Base-by-base conservation (phyloP, 805 yeast species). In the Cephaloascus fragrans region DNA sequence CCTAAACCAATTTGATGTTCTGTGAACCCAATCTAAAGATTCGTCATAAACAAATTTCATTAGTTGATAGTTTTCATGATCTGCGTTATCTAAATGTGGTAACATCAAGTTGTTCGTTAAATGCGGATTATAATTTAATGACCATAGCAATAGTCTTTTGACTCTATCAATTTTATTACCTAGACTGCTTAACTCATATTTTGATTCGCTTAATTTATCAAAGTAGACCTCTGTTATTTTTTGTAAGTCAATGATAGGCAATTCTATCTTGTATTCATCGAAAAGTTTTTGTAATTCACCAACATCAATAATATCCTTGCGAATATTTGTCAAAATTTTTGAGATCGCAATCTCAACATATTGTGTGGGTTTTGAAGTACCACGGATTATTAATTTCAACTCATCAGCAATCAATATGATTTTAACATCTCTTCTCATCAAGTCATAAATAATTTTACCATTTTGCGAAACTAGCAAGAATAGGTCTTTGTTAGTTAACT, bases 301-400 rank as follows among this genome's bases (percentile, higher is more conserved):
- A 37, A 69, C 47, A 44, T 67, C 63, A 4, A 70, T 37, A n/a
- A 45, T 53, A 23, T 56, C 58, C 9, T 50, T 47, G 20, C 46
- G 44, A 3, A 59, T 47, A 1, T 51, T 45, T 14, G 53, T 57
- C 36, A 69, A 47, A 20, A 57, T 51, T 3, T 55, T 47, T 31
- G 51, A 51, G 35, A 71, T 48, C n/a, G 62, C 56, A 26, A 73
- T 62, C 39, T 59, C 56, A 17, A 74, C 71, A 57, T 68, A 71
- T 19, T 59, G 55, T 29, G 64, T 55, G 29, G 72, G 73, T 17
- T 51, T 44, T 4, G 52, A 56, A 0, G 73, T 62, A 5, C 75
- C 71, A n/a, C 53, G 43, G 14, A 73, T 55, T 8, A 55, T 44
- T 16, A 73, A 55, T 26, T 53, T 57, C 20, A 44, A 46, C 15